These are phyloP conservation scores for Haematococcus lacustris DNA, from an alignment of 139 green algal species.

Conservation along the genomic window DNA sequence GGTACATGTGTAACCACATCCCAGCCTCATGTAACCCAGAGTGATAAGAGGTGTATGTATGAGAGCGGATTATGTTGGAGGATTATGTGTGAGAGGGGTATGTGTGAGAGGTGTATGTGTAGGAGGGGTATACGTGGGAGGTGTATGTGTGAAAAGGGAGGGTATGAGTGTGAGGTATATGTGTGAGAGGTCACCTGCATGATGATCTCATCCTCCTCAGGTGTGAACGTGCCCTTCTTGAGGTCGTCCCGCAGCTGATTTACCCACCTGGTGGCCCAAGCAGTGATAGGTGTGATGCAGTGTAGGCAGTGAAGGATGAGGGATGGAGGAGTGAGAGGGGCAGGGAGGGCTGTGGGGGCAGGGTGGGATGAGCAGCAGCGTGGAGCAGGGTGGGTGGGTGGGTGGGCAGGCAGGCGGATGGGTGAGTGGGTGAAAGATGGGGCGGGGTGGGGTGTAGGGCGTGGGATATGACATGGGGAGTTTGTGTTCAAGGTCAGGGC, in stretches of 20 bases:
- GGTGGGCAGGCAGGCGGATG: not conserved
- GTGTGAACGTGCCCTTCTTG: conserved; percentile 30
- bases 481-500: not conserved
- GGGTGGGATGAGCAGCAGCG: too few relatives aligned
- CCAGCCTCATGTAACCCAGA: too few relatives aligned
- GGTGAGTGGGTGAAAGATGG: not conserved
- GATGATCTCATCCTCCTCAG: conserved; percentile 33
- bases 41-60: too few relatives aligned
- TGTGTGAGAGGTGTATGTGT: too few relatives aligned
- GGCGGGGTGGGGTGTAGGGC: not conserved
- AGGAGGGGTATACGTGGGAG: too few relatives aligned
- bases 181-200: conserved; percentile 25
- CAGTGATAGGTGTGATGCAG: not conserved
- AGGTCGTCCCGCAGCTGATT: conserved; percentile 52
- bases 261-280: conserved; percentile 35
- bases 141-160: too few relatives aligned
- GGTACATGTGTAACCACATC: too few relatives aligned
- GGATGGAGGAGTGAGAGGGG: not conserved
- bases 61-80: too few relatives aligned
- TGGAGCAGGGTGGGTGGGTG: not conserved
- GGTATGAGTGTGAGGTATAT: too few relatives aligned
- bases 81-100: too few relatives aligned
- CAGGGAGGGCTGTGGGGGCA: too few relatives aligned
- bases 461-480: not conserved
- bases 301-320: not conserved